Base-by-base conservation (phyloP, 2,329 filamentous ascomycete species). In the Trichoderma endophyticum region DNA sequence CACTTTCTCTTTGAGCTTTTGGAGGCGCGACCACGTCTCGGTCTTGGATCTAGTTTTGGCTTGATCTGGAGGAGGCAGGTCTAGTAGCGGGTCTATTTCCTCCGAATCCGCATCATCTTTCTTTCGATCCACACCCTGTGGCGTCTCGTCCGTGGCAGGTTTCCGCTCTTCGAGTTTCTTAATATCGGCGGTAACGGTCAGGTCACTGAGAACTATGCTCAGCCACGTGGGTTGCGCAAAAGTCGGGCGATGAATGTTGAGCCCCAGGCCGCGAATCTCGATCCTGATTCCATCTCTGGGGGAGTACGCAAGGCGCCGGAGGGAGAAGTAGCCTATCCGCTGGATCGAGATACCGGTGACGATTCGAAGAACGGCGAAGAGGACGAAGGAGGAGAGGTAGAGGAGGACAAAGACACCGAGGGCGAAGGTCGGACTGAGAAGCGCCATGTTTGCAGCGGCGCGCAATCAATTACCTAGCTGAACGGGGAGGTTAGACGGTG, bases 161-260 rank as follows among this genome's bases (percentile, higher is more conserved):
- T 85, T 87, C 69, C 83, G 84, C 30, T 83, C 83, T 75, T 89
- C 88, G 56, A 96, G 82, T 62, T 89, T 87, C 73, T 88, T 87
- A 60, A 94, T 84, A 79, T 99, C 93, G 57, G 98, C 81, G 0
- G 93, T 97, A 65, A 99, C 87, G 64, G 91, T 92, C 64, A 98
- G 85, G 79, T 98, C 96, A 77, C 90, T 93, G 73, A 99, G 83
- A 9, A 96, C 93, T 65, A 99, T 86, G 80, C 95, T 98, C 77
- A 97, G 85, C 94, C 95, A 98, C 74, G 97, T 98, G 59, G 96
- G 96, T 81, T 98, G 94, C 61, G 95, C 94, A 82, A 99, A 98
- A 6, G 96, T 98, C 14, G 96, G 96, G 5, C 95, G 91, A 82
- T 99, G 96, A 74, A 98, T 83, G 71, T 93, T 92, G 77, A 99